Percentiles rank a stretch among this genome's conserved stretches.
These are phyloP conservation scores for Saxophila tyrrhenica DNA, from an alignment of 495 filamentous ascomycete genomes.

Conservation along the genomic window DNA sequence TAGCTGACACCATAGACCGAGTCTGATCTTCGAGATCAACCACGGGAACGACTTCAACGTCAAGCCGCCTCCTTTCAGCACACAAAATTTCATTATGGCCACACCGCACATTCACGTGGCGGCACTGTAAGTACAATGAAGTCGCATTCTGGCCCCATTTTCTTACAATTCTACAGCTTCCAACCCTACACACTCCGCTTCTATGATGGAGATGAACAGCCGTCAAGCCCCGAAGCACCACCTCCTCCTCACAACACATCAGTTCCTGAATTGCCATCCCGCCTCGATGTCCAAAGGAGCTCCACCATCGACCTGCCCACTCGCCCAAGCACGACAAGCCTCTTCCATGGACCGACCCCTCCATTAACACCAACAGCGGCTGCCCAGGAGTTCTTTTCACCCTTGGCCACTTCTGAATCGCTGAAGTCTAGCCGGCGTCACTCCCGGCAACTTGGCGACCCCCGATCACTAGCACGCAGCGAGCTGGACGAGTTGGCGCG, in stretches of 20 bases:
- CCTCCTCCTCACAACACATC: neutral
- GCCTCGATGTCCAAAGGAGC: slow-evolving; percentile 5
- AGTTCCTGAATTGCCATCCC: neutral
- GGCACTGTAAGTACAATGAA: slow-evolving; percentile 1
- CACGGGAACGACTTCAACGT: no score
- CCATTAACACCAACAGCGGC: slow-evolving; percentile 54
- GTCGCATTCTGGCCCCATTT: neutral
- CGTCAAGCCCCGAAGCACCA: neutral
- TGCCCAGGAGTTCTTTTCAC: slow-evolving; percentile 45
- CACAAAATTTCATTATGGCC: neutral
- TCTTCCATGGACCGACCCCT: slow-evolving; percentile 32
- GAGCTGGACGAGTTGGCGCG: slow-evolving; percentile 63
- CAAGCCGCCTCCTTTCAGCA: no score
- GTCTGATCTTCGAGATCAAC: no score
- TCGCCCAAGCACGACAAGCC: slow-evolving; percentile 12
- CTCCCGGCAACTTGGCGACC: slow-evolving; percentile 33
- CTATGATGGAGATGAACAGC: slow-evolving; percentile 22
- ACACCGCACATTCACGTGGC: slow-evolving; percentile 1
- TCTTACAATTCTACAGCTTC: slow-evolving; percentile 45
- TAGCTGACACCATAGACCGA: no score
- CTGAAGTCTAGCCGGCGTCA: slow-evolving; percentile 9
- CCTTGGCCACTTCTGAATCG: neutral
- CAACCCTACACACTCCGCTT: slow-evolving; percentile 87
- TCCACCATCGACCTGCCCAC: slow-evolving; percentile 34
- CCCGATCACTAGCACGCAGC: slow-evolving; percentile 35